Base-by-base conservation (phyloP, 1,139 yeast species). In the Ogataea hybrid region DNA sequence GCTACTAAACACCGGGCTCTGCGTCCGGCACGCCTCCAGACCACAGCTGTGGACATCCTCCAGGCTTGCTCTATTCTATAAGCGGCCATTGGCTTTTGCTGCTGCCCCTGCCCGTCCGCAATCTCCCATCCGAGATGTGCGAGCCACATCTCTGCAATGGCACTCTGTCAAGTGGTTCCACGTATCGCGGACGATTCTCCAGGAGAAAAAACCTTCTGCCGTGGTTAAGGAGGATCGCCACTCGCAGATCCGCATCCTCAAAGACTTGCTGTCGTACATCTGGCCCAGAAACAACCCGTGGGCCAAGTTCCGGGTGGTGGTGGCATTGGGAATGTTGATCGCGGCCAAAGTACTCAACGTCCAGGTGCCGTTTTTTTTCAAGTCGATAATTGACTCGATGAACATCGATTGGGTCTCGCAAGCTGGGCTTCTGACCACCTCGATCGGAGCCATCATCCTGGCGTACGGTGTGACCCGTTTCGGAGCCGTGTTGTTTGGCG, bases 401-500 rank as follows among this genome's bases (percentile, higher is more conserved):
- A 92, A 92, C 58, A 75, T 90, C 15, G 96, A 89, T 56, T 87
- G 96, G 95, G 68, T 77, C 3, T 64, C 69, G 7, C 74, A 79
- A 23, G 71, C 83, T 1, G 87, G 88, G 1, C 69, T 78, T 1
- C 70, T 79, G 6, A 72, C 84, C 5, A 66, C 81, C 0, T 74
- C 81, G 0, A 77, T 85, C 28, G 90, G 87, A 3, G 75, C 90
- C 3, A 73, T 90, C 42, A 80, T 92, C 25, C 57, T 92, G 20
- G 95, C 96, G 0, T 90, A 92, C 61, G 99, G 99, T 38, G 81
- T 87, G 14, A 95, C 97, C 1, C 70, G 98, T 47, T 89, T 94
- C 60, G 97, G 97, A 16, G 85, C 98, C 3, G 95, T 90, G 2
- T 65, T 92, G 12, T 87, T 92, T 65, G 98, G 97, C 21, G 98